A percentile compares a stretch with the other conserved stretches of the same genome.
Conservation (phyloP, 75 land plant genomes). For the Sequoiadendron giganteum region DNA sequence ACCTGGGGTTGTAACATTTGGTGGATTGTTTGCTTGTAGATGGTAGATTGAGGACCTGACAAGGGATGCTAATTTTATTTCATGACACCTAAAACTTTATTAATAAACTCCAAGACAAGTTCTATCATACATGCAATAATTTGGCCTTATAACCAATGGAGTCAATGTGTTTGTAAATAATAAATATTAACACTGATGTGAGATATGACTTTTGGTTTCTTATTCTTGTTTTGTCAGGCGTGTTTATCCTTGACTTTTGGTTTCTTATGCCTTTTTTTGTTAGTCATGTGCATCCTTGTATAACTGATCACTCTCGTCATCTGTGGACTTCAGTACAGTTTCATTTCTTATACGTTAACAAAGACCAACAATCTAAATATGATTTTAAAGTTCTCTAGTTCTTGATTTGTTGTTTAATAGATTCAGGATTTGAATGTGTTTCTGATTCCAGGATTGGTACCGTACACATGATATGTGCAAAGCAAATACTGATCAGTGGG, state of each 20-base stretch:
- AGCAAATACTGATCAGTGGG: slow-evolving; percentile 37
- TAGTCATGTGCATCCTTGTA: neutral
- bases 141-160: neutral
- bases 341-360: neutral
- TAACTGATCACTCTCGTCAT: neutral
- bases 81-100: neutral
- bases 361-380: neutral
- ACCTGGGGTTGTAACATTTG: too few relatives aligned
- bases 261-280: neutral
- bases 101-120: neutral
- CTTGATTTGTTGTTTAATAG: neutral
- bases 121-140: neutral
- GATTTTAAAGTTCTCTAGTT: neutral
- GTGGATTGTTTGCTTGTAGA: neutral
- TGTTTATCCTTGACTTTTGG: neutral
- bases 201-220: neutral
- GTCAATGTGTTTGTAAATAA: neutral
- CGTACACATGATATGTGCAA: slow-evolving; percentile 17
- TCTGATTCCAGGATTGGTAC: slow-evolving; percentile 17
- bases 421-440: neutral
- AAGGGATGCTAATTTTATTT: neutral
- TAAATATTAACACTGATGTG: neutral
- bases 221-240: neutral
- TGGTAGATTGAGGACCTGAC: neutral
- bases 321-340: neutral